Evolutionary conservation across 345 rosid species (phyloP).

Genomic region (Fremontodendron californicum): DNA sequence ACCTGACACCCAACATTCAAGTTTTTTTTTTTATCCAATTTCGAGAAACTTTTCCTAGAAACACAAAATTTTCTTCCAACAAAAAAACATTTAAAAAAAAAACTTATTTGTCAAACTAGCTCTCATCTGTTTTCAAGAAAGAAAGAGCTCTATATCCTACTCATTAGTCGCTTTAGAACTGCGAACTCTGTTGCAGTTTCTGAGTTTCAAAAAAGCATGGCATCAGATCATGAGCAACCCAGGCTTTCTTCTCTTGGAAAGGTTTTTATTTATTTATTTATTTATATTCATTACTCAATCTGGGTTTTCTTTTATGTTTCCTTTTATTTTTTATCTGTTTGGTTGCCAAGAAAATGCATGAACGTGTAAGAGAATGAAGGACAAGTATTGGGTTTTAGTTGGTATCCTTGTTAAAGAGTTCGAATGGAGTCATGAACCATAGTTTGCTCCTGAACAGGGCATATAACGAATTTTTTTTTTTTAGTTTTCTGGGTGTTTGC

Average conservation of each 20-base stretch:
- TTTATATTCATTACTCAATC: not conserved
- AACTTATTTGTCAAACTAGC: not conserved
- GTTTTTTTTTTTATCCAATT: not conserved
- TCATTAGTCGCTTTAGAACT: not conserved
- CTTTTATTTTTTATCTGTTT: not conserved
- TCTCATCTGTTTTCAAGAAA: not conserved
- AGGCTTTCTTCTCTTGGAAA: constrained; percentile 39
- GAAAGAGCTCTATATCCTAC: not conserved
- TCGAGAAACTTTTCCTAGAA: not conserved
- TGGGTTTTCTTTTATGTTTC: constrained; percentile 2
- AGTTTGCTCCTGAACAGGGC: not conserved
- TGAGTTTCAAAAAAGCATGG: constrained; percentile 29
- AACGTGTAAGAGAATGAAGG: constrained; percentile 3
- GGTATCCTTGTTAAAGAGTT: not conserved
- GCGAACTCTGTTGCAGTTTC: not conserved
- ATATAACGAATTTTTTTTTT: not conserved
- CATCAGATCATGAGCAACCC: constrained; percentile 49
- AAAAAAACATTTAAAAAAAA: not conserved
- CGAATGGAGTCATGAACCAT: not conserved
- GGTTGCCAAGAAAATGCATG: constrained; percentile 5
- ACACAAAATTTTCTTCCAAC: not conserved
- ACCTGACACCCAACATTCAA: not conserved
- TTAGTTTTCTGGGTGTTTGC: not conserved
- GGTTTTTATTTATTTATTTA: too few relatives aligned
- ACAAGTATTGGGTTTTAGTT: not conserved